phyloP scores from a whole-genome alignment of 2,329 filamentous ascomycete genomes.

The Sarocladium strictum region DNA sequence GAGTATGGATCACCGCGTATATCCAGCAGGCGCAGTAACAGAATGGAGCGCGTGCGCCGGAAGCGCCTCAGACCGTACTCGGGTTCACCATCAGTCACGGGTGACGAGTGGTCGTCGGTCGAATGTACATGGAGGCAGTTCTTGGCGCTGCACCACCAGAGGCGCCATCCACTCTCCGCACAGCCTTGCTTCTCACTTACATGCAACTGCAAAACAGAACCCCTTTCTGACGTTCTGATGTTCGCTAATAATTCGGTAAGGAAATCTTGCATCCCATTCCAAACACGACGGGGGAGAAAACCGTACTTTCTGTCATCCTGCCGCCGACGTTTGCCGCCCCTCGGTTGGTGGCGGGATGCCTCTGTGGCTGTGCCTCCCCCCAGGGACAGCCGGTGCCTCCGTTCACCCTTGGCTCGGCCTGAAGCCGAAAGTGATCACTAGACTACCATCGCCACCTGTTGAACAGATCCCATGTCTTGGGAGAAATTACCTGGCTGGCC shows the following conservation, averaged over 20 bases:
- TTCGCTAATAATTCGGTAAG: no score
- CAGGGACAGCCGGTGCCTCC: not conserved
- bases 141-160: not conserved
- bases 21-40: no score
- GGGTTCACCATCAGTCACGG: no score
- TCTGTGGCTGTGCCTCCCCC: slow-evolving; percentile 1
- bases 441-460: slow-evolving; percentile 3
- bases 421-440: not conserved
- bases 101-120: no score
- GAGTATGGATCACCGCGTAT: no score
- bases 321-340: not conserved
- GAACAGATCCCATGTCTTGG: not conserved
- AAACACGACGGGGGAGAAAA: no score
- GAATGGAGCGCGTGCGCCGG: no score
- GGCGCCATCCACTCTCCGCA: not conserved
- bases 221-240: no score
- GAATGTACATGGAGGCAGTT: not conserved
- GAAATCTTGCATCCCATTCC: no score
- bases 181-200: not conserved
- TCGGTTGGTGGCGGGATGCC: slow-evolving; percentile 4
- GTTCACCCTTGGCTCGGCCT: not conserved
- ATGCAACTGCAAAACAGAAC: no score
- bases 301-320: not conserved
- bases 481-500: not conserved
- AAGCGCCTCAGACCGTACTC: no score